Evolutionary conservation across 2,329 filamentous ascomycete species (phyloP), one percentile per base, ranked within the genome.

Genomic region (Aureobasidium zeae): DNA sequence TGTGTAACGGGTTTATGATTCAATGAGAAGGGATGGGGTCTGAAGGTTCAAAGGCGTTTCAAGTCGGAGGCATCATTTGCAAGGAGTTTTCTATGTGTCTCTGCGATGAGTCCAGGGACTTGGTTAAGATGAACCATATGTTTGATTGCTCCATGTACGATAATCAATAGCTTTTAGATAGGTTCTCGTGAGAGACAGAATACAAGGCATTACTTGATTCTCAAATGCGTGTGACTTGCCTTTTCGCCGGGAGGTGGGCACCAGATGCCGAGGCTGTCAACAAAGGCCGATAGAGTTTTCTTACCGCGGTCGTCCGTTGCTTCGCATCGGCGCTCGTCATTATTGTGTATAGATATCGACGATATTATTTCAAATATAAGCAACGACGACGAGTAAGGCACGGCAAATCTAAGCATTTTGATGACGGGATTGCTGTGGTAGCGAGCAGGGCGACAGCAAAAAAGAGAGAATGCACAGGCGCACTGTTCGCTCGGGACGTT

Each of bases 1-100:
- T 43, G 39, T 30, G 30, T 34, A 26, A 43, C 19, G 39, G 39
- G 12, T 36, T 43, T 43, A 43, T 25, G 39, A 43, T 34, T 33
- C 21, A 22, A 43, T 28, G 39, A 43, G 2, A 22, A 22, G 11
- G 21, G 36, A n/a, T n/a, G n/a, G n/a, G n/a, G n/a, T n/a, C 28
- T 5, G 28, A 5, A 11, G 39, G 12, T 20, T 8, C 11, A 30
- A 9, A 33, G 38, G 39, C 30, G 39, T 43, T 43, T 33, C 22
- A 33, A n/a, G 30, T 15, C 11, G 24, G 30, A n/a, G n/a, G n/a
- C n/a, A n/a, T n/a, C n/a, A n/a, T n/a, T n/a, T n/a, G n/a, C n/a
- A n/a, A n/a, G n/a, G n/a, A n/a, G n/a, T n/a, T n/a, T n/a, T n/a
- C n/a, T n/a, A n/a, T n/a, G n/a, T n/a, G n/a, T n/a, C n/a, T n/a